Base-by-base conservation (phyloP, 2,329 filamentous ascomycete species). In the Clathrospora elynae region DNA sequence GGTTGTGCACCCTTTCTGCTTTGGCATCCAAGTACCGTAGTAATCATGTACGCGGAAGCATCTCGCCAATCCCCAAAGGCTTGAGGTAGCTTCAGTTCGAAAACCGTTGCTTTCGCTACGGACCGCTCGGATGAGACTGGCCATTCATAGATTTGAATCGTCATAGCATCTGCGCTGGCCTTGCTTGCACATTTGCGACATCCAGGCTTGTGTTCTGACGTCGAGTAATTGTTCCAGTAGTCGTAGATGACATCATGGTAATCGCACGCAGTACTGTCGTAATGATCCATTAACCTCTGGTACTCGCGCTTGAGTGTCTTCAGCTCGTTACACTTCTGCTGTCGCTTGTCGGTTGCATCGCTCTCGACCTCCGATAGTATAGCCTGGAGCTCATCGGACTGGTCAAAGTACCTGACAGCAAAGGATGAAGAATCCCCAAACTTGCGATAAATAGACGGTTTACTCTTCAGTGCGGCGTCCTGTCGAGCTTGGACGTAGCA, bases 91-190 rank as follows among this genome's bases (percentile, higher is more conserved):
- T 52, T 36, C 0, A 84, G 62, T 49, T 84, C 81, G 35, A 84
- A 84, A 0, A 84, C 68, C 0, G 73, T 70, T 0, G 77, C 68
- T 42, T 78, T 75, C 0, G 71, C 70, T 8, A 69, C 18, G 0
- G 46, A 5, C 0, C 29, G 0, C 0, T 69, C 11, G 0, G 28
- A 19, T 0, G 80, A 75, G 0, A 85, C 64, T 0, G 82, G 81
- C 79, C 79, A 83, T 54, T 85, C 82, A 49, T 81, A 70, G 6
- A 80, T 57, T 0, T 28, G 1, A 6, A 86, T 82, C 0, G 17
- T 24, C 0, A 85, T 42, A 0, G 3, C 2, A 0, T 68, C 31
- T 0, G 78, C 78, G n/a, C 60, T 1, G 0, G 5, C 3, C 3
- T 50, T 29, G 0, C 67, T 46, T 0, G 2, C 2, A 51, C 78